phyloP scores from a whole-genome alignment of 139 green algal species.

The Asterochloris erici region DNA sequence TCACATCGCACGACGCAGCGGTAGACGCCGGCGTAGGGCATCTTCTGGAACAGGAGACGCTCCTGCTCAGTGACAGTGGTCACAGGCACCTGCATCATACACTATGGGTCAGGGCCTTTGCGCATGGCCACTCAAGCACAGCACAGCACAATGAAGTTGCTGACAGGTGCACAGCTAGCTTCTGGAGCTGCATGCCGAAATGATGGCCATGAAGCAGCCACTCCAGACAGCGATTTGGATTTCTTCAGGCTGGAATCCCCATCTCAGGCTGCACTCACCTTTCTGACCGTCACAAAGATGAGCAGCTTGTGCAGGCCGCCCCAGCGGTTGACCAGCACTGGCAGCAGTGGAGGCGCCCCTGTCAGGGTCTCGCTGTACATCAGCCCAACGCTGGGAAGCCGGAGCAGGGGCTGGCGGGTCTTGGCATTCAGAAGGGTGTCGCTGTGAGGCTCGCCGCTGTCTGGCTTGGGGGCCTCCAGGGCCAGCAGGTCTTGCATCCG shows the following conservation, averaged over 20 bases:
- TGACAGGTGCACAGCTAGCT: not conserved
- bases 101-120: not conserved
- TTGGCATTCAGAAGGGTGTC: not conserved
- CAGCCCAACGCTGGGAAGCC: constrained; percentile 8
- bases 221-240: not conserved
- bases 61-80: constrained; percentile 11
- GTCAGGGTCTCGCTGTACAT: constrained; percentile 16
- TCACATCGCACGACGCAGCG: constrained; percentile 18
- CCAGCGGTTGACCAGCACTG: constrained; percentile 8
- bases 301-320: constrained; percentile 12
- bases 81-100: constrained; percentile 11
- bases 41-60: constrained; percentile 10
- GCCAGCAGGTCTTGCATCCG: constrained; percentile 5
- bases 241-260: not conserved
- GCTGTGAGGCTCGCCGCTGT: not conserved
- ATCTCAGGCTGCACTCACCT: not conserved
- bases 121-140: not conserved
- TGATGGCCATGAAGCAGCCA: not conserved
- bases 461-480: not conserved
- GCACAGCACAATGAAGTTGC: not conserved
- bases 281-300: constrained; percentile 15
- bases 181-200: not conserved
- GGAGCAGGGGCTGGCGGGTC: constrained; percentile 6
- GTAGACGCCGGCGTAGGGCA: constrained; percentile 15
- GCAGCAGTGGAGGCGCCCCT: constrained; percentile 5